Evolutionary conservation across 371 early-diverging fungal genomes (phyloP), one percentile per base, ranked within the genome.

Genomic region (Furculomyces boomerangus): DNA sequence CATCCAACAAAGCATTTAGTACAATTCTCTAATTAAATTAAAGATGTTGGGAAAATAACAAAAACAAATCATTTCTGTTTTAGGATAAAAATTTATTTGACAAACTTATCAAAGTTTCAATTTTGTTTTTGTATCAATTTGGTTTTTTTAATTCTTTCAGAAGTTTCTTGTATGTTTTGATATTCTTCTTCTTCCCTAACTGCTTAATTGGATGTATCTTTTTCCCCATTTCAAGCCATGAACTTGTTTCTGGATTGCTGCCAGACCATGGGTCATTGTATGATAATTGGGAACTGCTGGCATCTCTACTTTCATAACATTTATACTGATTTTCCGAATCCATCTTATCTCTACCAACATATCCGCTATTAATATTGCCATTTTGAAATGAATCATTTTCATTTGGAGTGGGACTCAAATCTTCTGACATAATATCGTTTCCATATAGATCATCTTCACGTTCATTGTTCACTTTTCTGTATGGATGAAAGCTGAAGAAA

Each of bases 211-310:
- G 43, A 5, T 43, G 10, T 5, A 43, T 16, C 20, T 20, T 43
- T 5, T n/a, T 5, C 22, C 43, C 43, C 50, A 31, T 50, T 50
- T 50, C 50, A 8, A 50, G 50, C 50, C 50, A 31, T 50, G 50
- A 50, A 3, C n/a, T 18, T 25, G 20, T 3, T 50, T 31, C 39
- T 16, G 18, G 18, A 18, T n/a, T n/a, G 16, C 40, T 40, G 16
- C 40, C 40, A 16, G n/a, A 18, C n/a, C 18, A 16, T 40, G 18
- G 16, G 40, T 16, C 16, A 40, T 16, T 18, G 16, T 40, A n/a
- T 16, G 16, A n/a, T 40, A 40, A 18, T 16, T 18, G n/a, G 40
- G 18, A 40, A 18, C n/a, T 40, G 18, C 22, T 43, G 20, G 22
- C 10, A 7, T 35, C 16, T 43, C 43, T 20, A 43, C 20, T 43